Evolutionary conservation across 768 basidiomycete species (phyloP).

Genomic region (Chalciporus piperatus): DNA sequence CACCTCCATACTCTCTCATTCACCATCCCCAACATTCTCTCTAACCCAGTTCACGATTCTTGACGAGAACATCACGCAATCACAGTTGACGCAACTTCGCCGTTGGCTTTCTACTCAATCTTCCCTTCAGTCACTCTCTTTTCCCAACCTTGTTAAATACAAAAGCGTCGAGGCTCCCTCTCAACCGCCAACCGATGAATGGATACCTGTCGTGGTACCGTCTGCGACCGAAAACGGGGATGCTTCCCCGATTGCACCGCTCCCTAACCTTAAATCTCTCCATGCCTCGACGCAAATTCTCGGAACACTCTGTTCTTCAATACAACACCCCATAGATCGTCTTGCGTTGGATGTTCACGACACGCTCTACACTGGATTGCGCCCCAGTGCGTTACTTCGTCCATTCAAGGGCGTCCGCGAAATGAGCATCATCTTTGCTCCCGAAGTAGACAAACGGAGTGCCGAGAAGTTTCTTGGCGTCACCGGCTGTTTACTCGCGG

Average conservation of each 20-base stretch:
- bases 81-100: constrained; percentile 19
- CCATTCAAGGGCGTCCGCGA: constrained; percentile 26
- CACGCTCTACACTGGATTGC: constrained; percentile 30
- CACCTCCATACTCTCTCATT: constrained; percentile 17
- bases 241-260: constrained; percentile 4
- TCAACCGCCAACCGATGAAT: constrained; percentile 7
- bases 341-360: constrained; percentile 25
- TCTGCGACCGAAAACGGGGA: neutral
- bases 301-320: constrained; percentile 17
- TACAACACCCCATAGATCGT: constrained; percentile 15
- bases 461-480: constrained; percentile 31
- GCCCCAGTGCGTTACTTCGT: constrained; percentile 26
- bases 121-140: constrained; percentile 26
- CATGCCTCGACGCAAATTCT: constrained; percentile 26
- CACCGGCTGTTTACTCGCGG: constrained; percentile 22
- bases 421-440: constrained; percentile 27
- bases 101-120: constrained; percentile 25
- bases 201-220: neutral
- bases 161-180: neutral
- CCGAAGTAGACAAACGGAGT: constrained; percentile 33
- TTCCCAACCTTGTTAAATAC: constrained; percentile 25
- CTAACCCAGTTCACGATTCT: constrained; percentile 29
- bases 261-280: constrained; percentile 26
- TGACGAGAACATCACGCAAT: constrained; percentile 21
- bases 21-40: constrained; percentile 19